Conservation (phyloP, 768 basidiomycete species). For the Mycena sanguinolenta region DNA sequence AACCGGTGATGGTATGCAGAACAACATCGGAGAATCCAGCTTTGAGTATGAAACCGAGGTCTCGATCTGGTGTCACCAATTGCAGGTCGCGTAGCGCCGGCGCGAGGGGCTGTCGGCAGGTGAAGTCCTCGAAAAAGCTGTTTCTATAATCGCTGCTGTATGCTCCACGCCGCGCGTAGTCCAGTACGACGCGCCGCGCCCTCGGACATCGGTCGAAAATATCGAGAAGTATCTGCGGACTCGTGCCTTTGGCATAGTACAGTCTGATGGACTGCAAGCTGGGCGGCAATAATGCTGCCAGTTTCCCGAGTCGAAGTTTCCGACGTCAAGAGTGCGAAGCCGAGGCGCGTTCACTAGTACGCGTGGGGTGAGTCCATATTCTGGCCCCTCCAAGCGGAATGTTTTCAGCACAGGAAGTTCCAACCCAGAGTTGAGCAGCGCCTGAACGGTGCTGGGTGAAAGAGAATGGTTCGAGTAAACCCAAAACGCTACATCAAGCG, state of each 20-base stretch:
- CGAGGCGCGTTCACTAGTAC: not conserved
- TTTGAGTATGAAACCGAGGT: constrained; percentile 1
- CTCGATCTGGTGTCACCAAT: not conserved
- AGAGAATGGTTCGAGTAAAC: not conserved
- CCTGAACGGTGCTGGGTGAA: not conserved
- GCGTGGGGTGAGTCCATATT: too few species aligned
- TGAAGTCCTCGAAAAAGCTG: not conserved
- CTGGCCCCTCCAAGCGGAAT: not conserved
- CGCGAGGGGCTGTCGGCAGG: constrained; percentile 1
- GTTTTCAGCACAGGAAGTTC: not conserved
- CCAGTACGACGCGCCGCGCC: not conserved
- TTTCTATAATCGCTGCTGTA: not conserved
- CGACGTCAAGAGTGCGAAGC: constrained; percentile 5
- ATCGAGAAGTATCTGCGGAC: not conserved
- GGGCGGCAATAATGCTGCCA: not conserved
- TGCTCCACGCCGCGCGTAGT: too few species aligned
- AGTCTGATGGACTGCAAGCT: not conserved
- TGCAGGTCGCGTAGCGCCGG: constrained; percentile 12
- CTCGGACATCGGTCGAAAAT: not conserved
- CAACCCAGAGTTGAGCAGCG: constrained; percentile 3
- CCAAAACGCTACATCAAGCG: not conserved
- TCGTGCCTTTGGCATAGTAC: not conserved
- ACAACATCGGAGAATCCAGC: constrained; percentile 7
- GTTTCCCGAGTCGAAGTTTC: not conserved
- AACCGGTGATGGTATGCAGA: not conserved